Percentiles rank a stretch among this genome's conserved stretches.
Conservation (phyloP, 768 basidiomycete genomes). For the Rhodocollybia butyracea region DNA sequence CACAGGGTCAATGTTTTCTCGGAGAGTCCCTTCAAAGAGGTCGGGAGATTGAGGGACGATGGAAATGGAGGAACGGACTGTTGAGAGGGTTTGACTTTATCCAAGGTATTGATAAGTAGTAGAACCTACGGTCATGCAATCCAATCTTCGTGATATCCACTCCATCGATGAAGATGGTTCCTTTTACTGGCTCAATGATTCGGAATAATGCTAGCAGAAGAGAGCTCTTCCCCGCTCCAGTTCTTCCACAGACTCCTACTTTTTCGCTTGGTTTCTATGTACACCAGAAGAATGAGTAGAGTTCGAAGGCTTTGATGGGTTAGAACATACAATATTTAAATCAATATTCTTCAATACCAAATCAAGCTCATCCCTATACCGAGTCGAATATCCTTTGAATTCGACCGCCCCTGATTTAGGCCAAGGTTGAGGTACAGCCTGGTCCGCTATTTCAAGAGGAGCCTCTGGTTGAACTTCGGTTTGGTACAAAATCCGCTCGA, state of each 20-base stretch:
- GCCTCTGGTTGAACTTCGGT: conserved; percentile 73
- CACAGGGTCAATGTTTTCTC: conserved; percentile 89
- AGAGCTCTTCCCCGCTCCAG: conserved; percentile 81
- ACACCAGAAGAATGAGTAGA: background rate
- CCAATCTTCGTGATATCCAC: conserved; percentile 78
- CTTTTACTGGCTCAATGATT: conserved; percentile 67
- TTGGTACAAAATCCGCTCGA: conserved; percentile 86
- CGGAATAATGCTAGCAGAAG: conserved; percentile 72
- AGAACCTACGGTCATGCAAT: conserved; percentile 58
- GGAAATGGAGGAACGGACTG: conserved; percentile 75
- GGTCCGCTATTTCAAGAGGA: conserved; percentile 61
- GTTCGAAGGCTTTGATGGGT: background rate
- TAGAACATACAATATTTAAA: conserved; percentile 54
- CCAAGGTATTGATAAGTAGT: conserved; percentile 3
- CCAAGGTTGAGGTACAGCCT: conserved; percentile 58
- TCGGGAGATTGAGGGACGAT: conserved; percentile 85
- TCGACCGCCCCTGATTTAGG: conserved; percentile 70
- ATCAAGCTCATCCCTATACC: conserved; percentile 80
- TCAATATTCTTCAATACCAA: conserved; percentile 75
- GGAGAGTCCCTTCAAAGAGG: conserved; percentile 67
- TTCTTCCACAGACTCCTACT: conserved; percentile 85
- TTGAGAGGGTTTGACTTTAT: background rate
- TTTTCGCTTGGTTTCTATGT: conserved; percentile 72
- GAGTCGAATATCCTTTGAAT: conserved; percentile 76
- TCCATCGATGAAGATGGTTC: conserved; percentile 69